Base-by-base conservation (phyloP, 768 basidiomycete species). In the Chalciporus piperatus region DNA sequence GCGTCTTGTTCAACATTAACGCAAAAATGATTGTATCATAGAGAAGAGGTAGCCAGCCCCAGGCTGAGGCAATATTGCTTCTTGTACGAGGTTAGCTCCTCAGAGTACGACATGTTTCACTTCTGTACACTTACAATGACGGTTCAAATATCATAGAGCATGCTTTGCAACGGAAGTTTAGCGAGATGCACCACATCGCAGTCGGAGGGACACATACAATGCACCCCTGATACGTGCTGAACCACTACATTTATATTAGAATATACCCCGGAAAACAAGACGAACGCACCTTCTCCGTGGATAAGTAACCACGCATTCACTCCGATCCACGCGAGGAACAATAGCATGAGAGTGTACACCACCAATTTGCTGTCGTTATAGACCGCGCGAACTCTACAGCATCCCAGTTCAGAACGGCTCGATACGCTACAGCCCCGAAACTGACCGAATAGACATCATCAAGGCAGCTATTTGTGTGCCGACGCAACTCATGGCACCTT, bases 221-320 rank as follows among this genome's bases (percentile, higher is more conserved):
- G 35, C 20, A 52, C 16, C 5, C 6, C 3, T 17, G 42, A 14
- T 20, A 7, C 3, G 23, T 61, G 61, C 6, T 0, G 16, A 25
- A 68, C 69, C 50, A 51, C 17, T 47, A 20, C 17, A 30, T 43
- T 37, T 56, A 4, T 27, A 28, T 51, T 40, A 43, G 51, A 45
- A 25, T 23, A 12, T 55, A 25, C 7, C 7, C 27, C 46, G 38
- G 25, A 20, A 39, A 37, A 41, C 5, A 14, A 23, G n/a, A 33
- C 37, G 1, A 22, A 63, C 80, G 12, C 54, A 85, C 84, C 70
- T 69, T 73, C 56, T 0, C 75, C 83, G 14, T 66, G 56, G 23
- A 73, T 72, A 17, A 87, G 68, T n/a, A 86, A 66, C 78, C 77
- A 85, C 1, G 72, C 71, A 52, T 81, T 83, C 55, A 80, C 61